phyloP scores from a whole-genome alignment of 129 eudicot species.

The Silybum marianum region DNA sequence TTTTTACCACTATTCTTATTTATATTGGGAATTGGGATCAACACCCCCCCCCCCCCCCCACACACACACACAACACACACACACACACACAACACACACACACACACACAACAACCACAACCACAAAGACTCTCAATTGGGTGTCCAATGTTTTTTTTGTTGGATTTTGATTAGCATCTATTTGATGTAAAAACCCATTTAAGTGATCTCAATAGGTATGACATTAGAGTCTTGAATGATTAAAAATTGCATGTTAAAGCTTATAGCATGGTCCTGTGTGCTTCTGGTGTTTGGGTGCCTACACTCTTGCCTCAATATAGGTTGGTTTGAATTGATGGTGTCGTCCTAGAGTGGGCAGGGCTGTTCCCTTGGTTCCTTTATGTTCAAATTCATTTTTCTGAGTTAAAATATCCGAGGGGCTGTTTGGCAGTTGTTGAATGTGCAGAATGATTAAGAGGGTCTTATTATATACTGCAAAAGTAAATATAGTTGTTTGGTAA shows the following conservation, averaged over 20 bases:
- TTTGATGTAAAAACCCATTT: background rate
- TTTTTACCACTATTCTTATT: background rate
- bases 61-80: no score
- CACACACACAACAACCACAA: no score
- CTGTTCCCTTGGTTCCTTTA: background rate
- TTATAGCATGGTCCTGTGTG: background rate
- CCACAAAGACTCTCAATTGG: no score
- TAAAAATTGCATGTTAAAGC: background rate
- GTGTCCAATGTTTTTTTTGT: no score
- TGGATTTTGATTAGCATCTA: background rate
- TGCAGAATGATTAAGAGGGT: no score
- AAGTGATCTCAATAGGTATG: background rate
- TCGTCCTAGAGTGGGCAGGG: background rate
- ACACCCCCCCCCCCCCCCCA: background rate
- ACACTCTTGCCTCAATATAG: background rate
- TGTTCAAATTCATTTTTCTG: background rate
- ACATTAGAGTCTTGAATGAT: background rate
- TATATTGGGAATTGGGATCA: background rate
- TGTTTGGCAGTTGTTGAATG: no score
- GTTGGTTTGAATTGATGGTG: background rate
- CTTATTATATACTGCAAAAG: no score
- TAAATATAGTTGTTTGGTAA: no score
- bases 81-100: no score
- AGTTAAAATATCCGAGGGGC: background rate
- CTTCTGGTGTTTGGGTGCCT: background rate